Conservation (phyloP, 305 asterid genomes). For the Coffea humblotiana region DNA sequence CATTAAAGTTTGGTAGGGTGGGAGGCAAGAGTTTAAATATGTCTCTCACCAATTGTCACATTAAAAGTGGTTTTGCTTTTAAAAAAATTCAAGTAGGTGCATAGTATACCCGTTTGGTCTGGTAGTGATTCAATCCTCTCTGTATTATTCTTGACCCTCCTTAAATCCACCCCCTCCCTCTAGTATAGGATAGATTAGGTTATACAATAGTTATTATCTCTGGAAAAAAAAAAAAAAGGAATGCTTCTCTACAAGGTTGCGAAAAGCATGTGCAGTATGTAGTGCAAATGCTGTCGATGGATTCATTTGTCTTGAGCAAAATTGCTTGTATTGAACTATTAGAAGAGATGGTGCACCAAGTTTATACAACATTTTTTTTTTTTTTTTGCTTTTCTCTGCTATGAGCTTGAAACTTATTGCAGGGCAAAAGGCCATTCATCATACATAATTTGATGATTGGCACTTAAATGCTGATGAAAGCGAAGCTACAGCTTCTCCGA, state of each 20-base stretch:
- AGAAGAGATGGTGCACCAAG: not conserved
- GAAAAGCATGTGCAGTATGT: not conserved
- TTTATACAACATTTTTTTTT: not conserved
- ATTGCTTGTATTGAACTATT: not conserved
- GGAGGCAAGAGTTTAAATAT: too few species aligned
- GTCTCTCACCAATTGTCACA: too few species aligned
- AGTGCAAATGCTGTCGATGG: not conserved
- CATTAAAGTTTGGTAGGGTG: too few species aligned
- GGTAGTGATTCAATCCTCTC: too few species aligned
- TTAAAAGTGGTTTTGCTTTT: too few species aligned
- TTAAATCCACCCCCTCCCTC: too few species aligned
- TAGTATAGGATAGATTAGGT: too few species aligned
- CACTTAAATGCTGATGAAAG: constrained; percentile 51
- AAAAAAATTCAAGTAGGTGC: too few species aligned
- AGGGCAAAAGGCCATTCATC: constrained; percentile 12
- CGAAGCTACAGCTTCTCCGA: constrained; percentile 73
- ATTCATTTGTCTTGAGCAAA: not conserved
- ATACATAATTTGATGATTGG: constrained; percentile 47
- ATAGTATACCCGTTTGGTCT: too few species aligned
- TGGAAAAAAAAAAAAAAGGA: too few species aligned
- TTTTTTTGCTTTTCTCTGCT: not conserved
- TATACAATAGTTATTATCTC: too few species aligned
- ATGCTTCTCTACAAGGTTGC: not conserved
- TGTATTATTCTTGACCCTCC: too few species aligned
- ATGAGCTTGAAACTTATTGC: not conserved